These are phyloP conservation scores for Jamesozyma gamospora DNA, from an alignment of 805 yeast species.

Conservation along the genomic window DNA sequence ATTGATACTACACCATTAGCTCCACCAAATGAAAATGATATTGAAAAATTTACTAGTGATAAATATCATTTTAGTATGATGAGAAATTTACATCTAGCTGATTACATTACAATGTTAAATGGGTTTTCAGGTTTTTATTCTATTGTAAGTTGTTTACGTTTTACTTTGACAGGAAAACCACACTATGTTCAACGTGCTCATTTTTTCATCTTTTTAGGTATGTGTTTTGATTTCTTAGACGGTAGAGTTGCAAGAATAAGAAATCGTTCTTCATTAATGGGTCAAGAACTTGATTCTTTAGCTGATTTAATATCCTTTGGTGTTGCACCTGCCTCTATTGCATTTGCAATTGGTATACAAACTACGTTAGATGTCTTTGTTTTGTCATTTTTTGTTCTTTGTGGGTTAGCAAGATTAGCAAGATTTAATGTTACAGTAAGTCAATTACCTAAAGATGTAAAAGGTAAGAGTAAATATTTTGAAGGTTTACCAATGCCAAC, in stretches of 20 bases:
- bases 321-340: conserved; percentile 90
- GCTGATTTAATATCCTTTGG: conserved; percentile 94
- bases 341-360: conserved; percentile 83
- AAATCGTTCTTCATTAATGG: conserved; percentile 85
- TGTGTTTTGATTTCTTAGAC: conserved; percentile 92
- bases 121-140: conserved; percentile 92
- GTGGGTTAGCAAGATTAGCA: conserved; percentile 90
- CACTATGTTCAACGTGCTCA: conserved; percentile 82
- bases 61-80: conserved; percentile 78
- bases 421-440: conserved; percentile 92
- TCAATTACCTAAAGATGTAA: conserved; percentile 78
- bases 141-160: conserved; percentile 75
- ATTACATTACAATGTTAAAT: conserved; percentile 86
- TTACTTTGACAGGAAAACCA: conserved; percentile 55
- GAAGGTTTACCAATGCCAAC: conserved; percentile 97
- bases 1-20: conserved; percentile 50
- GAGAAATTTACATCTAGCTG: conserved; percentile 87
- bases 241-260: conserved; percentile 95
- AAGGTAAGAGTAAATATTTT: conserved; percentile 83
- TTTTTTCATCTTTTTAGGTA: conserved; percentile 78
- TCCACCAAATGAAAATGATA: conserved; percentile 68
- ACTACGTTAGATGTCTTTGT: conserved; percentile 70
- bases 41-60: conserved; percentile 72
- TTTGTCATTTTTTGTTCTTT: conserved; percentile 75
- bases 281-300: conserved; percentile 93